Evolutionary conservation across 495 filamentous ascomycete genomes (phyloP), one percentile per base, ranked within the genome.

Genomic region (Aspergillus homomorphus): DNA sequence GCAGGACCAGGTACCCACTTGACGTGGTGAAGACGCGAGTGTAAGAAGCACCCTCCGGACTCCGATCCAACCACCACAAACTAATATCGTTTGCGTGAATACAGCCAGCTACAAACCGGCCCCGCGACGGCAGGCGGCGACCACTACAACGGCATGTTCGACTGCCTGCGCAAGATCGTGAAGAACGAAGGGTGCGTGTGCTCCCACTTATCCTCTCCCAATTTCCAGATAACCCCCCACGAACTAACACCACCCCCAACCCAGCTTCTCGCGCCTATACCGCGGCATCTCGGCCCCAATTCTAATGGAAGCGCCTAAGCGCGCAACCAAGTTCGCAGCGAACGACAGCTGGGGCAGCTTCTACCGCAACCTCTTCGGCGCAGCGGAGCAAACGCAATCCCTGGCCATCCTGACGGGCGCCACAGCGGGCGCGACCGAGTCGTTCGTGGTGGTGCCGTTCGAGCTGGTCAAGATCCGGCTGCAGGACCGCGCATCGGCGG

Each of bases 21-120:
- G 94, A 98, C 74, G 93, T 98, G 45, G 90, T 98, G 67, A 98
- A 98, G 82, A 98, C 94, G 51, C 81, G 94, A 84, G 87, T 98
- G 89, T 95, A 82, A 82, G 89, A 15, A 45, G 51, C 23, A 18
- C 51, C 30, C 42, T n/a, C 8, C 38, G 15, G 24, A 45, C 46
- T 21, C 52, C 51, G 51, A 24, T 30, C 15, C 44, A 54, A 46
- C 4, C 43, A 18, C 46, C 18, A 3, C 30, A 23, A 44, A 20
- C 45, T 16, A 33, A 55, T 21, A 12, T 12, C 33, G 7, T 38
- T 12, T 5, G 33, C 54, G 43, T 18, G 3, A 43, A 18, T 42
- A 68, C 63, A 95, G 90, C 71, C 92, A 97, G 71, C 83, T 97
- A 52, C 92, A 97, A 73, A 83, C 83, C n/a, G 87, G 86, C 57